Percentiles rank a stretch among this genome's conserved stretches.
phyloP scores from a whole-genome alignment of 108 stramenopile genomes.

The Cyclotella distinguenda region DNA sequence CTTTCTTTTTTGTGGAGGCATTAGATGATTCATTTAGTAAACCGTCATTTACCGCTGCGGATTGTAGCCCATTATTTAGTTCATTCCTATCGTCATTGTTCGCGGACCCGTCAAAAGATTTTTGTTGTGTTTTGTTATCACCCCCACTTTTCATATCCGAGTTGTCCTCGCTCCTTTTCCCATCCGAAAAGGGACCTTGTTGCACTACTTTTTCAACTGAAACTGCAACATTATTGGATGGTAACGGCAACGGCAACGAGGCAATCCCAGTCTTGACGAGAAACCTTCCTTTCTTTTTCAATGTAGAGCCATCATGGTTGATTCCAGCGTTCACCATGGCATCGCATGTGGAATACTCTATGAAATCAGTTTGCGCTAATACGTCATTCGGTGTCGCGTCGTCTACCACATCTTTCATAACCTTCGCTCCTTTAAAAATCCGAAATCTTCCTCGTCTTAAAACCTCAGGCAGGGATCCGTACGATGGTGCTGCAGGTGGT shows the following conservation, averaged over 20 bases:
- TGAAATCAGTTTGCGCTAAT: not conserved
- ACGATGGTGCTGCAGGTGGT: not conserved
- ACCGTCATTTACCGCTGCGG: not conserved
- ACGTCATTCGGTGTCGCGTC: not conserved
- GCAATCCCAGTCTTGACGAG: slow-evolving; percentile 36
- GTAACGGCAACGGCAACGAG: slow-evolving; percentile 1
- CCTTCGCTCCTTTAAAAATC: slow-evolving; percentile 22
- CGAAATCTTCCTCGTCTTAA: slow-evolving; percentile 42
- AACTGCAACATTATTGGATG: not conserved
- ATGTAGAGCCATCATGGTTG: not conserved
- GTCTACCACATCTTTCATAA: not conserved
- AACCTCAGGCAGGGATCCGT: slow-evolving; percentile 5
- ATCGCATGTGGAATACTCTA: not conserved
- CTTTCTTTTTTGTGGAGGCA: slow-evolving; percentile 32
- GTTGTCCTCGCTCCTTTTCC: not conserved
- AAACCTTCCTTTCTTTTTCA: slow-evolving; percentile 39
- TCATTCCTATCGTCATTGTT: no score
- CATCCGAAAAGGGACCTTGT: not conserved
- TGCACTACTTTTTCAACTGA: not conserved
- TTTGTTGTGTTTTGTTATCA: no score
- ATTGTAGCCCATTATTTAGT: not conserved
- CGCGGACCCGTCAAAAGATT: no score
- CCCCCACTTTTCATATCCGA: no score
- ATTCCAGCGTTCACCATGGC: not conserved
- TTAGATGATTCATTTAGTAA: not conserved